phyloP scores from a whole-genome alignment of 805 yeast genomes.

The Lipomyces starkeyi region DNA sequence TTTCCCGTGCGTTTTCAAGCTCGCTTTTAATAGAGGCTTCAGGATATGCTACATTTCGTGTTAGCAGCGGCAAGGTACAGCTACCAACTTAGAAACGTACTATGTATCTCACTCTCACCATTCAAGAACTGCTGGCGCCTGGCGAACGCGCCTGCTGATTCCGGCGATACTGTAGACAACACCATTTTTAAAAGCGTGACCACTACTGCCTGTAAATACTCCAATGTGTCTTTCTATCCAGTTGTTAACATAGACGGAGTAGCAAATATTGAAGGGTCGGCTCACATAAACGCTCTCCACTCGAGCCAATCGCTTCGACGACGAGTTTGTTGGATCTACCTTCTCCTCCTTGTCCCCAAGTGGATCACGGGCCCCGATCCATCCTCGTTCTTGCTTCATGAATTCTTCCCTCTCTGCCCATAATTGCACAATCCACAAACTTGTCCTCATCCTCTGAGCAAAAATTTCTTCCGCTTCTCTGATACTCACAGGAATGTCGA shows the following conservation, averaged over 20 bases:
- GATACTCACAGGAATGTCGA: constrained; percentile 71
- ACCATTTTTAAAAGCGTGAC: constrained; percentile 68
- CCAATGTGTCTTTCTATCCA: constrained; percentile 58
- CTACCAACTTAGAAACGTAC: background rate
- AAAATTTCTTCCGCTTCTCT: constrained; percentile 78
- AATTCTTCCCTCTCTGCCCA: constrained; percentile 74
- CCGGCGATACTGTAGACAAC: constrained; percentile 54
- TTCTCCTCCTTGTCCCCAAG: constrained; percentile 14
- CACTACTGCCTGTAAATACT: constrained; percentile 66
- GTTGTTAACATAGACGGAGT: background rate
- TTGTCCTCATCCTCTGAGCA: constrained; percentile 64
- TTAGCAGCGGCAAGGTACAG: background rate
- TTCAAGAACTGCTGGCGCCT: constrained; percentile 20
- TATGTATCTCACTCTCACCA: constrained; percentile 8
- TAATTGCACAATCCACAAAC: constrained; percentile 70
- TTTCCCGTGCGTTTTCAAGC: constrained; percentile 50
- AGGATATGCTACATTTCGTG: background rate
- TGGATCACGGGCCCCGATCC: constrained; percentile 44
- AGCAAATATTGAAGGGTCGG: background rate
- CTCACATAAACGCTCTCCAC: constrained; percentile 28
- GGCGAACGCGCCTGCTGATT: background rate
- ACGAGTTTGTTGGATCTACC: background rate
- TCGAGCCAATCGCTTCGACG: constrained; percentile 15
- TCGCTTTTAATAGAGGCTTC: constrained; percentile 19
- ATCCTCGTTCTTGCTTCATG: constrained; percentile 75